Percentiles rank a stretch among this genome's conserved stretches.
These are phyloP conservation scores for Ceratocystis colombiana DNA, from an alignment of 2,329 filamentous ascomycete genomes.

Conservation along the genomic window DNA sequence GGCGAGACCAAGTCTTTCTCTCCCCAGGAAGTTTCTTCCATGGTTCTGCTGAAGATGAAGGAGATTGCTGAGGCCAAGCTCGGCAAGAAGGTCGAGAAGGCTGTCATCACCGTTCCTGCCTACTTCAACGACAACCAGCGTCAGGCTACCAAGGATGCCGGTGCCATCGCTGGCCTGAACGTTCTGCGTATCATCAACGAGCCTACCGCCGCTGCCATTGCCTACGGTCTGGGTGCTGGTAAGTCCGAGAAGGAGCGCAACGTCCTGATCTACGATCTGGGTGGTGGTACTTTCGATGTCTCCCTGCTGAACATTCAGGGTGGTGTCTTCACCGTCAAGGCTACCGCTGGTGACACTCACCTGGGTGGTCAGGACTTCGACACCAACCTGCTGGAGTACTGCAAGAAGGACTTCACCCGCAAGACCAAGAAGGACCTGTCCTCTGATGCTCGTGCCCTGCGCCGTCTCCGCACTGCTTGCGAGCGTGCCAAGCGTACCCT, in stretches of 20 bases:
- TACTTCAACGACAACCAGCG: slow-evolving; percentile 99
- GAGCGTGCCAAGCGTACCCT: slow-evolving; percentile 99
- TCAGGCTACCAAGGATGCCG: slow-evolving; percentile 98
- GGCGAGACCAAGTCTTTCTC: slow-evolving; percentile 93
- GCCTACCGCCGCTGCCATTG: slow-evolving; percentile 94
- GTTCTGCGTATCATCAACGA: slow-evolving; percentile 99
- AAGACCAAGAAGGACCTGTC: slow-evolving; percentile 73
- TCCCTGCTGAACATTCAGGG: slow-evolving; percentile 98
- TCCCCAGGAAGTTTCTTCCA: slow-evolving; percentile 96
- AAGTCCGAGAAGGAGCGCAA: slow-evolving; percentile 97
- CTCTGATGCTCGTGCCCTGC: slow-evolving; percentile 80
- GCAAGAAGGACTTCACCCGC: slow-evolving; percentile 88
- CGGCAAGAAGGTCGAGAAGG: slow-evolving; percentile 98
- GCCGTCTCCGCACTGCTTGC: slow-evolving; percentile 92
- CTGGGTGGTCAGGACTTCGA: slow-evolving; percentile 95
- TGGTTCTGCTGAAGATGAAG: slow-evolving; percentile 99
- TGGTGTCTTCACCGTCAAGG: slow-evolving; percentile 98
- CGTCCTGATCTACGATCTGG: slow-evolving; percentile 98
- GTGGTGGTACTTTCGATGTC: slow-evolving; percentile 99
- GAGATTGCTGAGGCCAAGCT: slow-evolving; percentile 98
- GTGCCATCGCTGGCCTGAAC: slow-evolving; percentile 93
- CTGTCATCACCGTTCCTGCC: slow-evolving; percentile 95
- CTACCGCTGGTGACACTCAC: slow-evolving; percentile 94
- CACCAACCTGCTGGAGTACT: slow-evolving; percentile 88
- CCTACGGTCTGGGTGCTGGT: slow-evolving; percentile 91